Evolutionary conservation across 2,329 filamentous ascomycete species (phyloP).

Genomic region (Fusarium oxysporum): DNA sequence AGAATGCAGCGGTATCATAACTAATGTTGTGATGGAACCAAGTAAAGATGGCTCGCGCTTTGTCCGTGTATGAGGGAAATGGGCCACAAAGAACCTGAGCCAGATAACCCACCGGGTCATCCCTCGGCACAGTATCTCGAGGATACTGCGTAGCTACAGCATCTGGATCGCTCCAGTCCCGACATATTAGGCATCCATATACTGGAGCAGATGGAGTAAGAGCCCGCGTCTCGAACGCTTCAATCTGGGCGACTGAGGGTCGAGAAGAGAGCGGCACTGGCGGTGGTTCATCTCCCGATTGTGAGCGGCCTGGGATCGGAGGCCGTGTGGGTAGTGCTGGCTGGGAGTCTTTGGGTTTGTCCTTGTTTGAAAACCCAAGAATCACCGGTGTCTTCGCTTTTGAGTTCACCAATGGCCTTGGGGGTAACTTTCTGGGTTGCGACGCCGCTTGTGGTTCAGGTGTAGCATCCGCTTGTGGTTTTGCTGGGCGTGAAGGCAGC

Average conservation of each 20-base stretch:
- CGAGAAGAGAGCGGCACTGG: conserved; percentile 65
- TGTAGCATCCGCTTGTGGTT: conserved; percentile 31
- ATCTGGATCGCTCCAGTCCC: conserved; percentile 89
- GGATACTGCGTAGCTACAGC: conserved; percentile 82
- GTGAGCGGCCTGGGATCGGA: conserved; percentile 22
- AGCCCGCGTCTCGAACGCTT: conserved; percentile 54
- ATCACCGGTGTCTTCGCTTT: conserved; percentile 31
- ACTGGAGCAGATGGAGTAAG: conserved; percentile 41
- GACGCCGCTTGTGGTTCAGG: conserved; percentile 15
- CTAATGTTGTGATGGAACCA: conserved; percentile 95
- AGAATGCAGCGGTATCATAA: conserved; percentile 86
- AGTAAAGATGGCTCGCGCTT: conserved; percentile 90
- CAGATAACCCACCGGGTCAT: conserved; percentile 76
- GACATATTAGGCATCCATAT: conserved; percentile 78
- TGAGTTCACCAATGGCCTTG: conserved; percentile 22
- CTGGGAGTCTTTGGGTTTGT: conserved; percentile 20
- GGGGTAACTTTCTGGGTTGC: conserved; percentile 34
- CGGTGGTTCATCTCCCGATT: conserved; percentile 58
- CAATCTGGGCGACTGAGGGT: conserved; percentile 64
- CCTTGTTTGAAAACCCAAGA: conserved; percentile 31
- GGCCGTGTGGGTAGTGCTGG: conserved; percentile 32
- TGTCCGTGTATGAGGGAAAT: conserved; percentile 87
- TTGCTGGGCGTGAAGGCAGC: conserved; percentile 62
- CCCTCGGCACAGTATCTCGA: conserved; percentile 73
- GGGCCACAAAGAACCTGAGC: conserved; percentile 81